Evolutionary conservation across 164 flowering plant genomes (phyloP), one percentile per base, ranked within the genome.

Genomic region (Aristolochia contorta): DNA sequence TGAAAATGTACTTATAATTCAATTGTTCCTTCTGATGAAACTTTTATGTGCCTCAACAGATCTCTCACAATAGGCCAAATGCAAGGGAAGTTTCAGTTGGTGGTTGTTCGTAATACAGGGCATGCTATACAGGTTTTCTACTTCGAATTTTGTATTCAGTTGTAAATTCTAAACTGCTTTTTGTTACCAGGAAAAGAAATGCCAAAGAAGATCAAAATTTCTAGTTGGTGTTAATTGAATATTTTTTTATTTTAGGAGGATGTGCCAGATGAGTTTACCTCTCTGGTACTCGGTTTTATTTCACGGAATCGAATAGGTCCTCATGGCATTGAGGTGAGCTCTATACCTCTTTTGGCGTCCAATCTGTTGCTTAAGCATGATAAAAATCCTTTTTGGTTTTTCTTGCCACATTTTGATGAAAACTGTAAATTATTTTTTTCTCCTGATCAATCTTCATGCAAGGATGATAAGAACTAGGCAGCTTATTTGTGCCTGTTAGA

Each of bases 51-150:
- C 27, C 20, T 59, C 53, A 59, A 54, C 86, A 93, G 97, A 74
- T 32, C 92, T 61, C 89, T 93, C 56, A 93, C 98, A 48, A 90
- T 93, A 57, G 98, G 98, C 59, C 98, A 93, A 79, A 93, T 93
- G 98, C 98, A 93, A 83, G 98, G 98, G 33, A 93, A 93, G 75
- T 93, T 86, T 65, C 98, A 93, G 67, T 86, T 90, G 97, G 85
- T 87, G 62, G 89, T 93, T 33, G 96, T 93, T 16, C 79, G 89
- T 52, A 85, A 88, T 57, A 90, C 91, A 14, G 97, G 98, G 33
- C 98, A 93, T 82, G 92, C 97, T 60, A 88, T 93, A 70, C 98
- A 93, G 92, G 98, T 91, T n/a, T 15, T 3, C 21, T 18, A 32
- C 47, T 55, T 22, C 6, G 19, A 21, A n/a, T 50, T 61, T 57